Evolutionary conservation across 164 flowering plant species (phyloP).

Genomic region (Magnolia sinica): DNA sequence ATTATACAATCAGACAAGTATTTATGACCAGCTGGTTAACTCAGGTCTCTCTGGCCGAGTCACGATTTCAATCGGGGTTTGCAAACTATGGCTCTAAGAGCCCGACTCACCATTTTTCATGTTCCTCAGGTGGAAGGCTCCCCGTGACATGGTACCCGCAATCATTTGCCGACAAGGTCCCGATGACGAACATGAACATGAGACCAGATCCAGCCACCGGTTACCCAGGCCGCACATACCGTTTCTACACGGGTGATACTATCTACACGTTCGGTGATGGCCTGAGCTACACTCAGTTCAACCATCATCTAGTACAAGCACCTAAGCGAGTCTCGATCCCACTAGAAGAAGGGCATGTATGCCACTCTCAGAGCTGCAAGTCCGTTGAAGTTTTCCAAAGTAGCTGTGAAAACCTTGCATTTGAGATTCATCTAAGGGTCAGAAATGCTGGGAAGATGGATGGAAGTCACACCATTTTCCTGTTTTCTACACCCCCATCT

Average conservation of each 20-base stretch:
- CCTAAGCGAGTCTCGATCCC: conserved; percentile 59
- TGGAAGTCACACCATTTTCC: conserved; percentile 72
- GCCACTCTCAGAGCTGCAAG: conserved; percentile 53
- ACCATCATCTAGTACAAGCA: conserved; percentile 57
- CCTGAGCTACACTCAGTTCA: conserved; percentile 59
- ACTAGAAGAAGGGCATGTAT: conserved; percentile 58
- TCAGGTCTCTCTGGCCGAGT: background rate
- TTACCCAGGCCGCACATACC: conserved; percentile 84
- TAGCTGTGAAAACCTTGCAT: conserved; percentile 44
- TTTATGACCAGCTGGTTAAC: no score
- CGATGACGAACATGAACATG: conserved; percentile 98
- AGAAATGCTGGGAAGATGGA: conserved; percentile 49
- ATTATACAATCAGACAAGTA: no score
- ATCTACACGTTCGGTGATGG: conserved; percentile 86
- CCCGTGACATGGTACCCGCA: conserved; percentile 99
- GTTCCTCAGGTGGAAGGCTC: conserved; percentile 70
- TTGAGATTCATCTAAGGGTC: conserved; percentile 65
- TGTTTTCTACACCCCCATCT: conserved; percentile 67
- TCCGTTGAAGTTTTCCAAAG: conserved; percentile 46
- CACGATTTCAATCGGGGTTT: background rate
- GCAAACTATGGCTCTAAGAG: background rate
- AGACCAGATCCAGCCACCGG: conserved; percentile 77
- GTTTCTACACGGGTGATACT: conserved; percentile 82
- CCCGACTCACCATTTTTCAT: background rate
- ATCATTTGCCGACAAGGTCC: conserved; percentile 67